These are phyloP conservation scores for Linnemannia schmuckeri DNA, from an alignment of 192 early-diverging fungal species.

Conservation along the genomic window DNA sequence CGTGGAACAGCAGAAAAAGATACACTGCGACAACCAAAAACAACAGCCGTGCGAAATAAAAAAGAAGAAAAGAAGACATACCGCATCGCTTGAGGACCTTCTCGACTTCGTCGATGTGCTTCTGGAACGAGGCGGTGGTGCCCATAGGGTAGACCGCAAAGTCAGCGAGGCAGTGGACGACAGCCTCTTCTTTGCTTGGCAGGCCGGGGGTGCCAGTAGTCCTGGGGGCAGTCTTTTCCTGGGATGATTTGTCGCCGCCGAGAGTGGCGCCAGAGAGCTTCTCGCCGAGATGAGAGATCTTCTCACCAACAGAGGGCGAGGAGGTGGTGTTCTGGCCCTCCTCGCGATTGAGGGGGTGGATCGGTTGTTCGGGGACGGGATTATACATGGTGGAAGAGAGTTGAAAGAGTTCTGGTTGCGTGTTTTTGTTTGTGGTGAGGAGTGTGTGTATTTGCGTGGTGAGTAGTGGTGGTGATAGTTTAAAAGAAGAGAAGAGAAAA, in stretches of 20 bases:
- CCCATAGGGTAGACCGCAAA: conserved; percentile 33
- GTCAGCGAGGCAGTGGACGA: conserved; percentile 9
- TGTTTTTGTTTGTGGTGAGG: too few relatives aligned
- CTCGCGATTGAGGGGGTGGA: too few relatives aligned
- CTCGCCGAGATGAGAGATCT: not conserved
- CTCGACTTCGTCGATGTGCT: conserved; percentile 22
- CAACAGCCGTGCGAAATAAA: not conserved
- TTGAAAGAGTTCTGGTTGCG: too few relatives aligned
- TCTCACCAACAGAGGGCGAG: not conserved
- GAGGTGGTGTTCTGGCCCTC: too few relatives aligned
- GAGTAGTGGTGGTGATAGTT: too few relatives aligned
- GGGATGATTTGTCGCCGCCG: not conserved
- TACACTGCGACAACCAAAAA: too few relatives aligned
- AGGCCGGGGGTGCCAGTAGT: not conserved
- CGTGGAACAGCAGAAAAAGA: not conserved
- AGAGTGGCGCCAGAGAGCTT: not conserved
- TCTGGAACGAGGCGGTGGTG: not conserved
- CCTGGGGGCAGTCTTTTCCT: not conserved
- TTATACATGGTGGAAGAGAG: too few relatives aligned
- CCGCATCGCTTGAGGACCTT: conserved; percentile 17
- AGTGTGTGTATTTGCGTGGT: too few relatives aligned
- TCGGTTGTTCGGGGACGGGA: too few relatives aligned
- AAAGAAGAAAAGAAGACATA: not conserved
- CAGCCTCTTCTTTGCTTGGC: not conserved
- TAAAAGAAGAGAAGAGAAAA: too few relatives aligned